These are phyloP conservation scores for Botryotinia convoluta DNA, from an alignment of 2,329 filamentous ascomycete species.

Conservation along the genomic window DNA sequence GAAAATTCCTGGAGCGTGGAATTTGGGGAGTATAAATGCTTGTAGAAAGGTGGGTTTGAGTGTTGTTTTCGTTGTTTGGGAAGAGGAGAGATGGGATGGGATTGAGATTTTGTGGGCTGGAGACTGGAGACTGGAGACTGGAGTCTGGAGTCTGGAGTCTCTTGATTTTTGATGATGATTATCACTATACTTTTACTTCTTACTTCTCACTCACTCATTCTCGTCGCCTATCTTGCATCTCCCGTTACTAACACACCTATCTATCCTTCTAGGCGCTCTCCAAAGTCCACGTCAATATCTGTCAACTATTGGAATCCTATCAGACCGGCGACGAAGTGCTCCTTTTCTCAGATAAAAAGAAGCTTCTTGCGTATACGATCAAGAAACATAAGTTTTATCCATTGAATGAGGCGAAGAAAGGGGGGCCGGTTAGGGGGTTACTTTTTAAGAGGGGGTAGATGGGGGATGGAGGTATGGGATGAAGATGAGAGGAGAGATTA, in stretches of 20 bases:
- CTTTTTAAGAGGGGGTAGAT: neutral
- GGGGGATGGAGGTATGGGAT: neutral
- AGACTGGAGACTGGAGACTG: neutral
- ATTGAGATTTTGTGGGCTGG: neutral
- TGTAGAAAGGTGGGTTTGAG: slow-evolving; percentile 2
- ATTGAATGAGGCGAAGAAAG: neutral
- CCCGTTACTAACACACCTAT: neutral
- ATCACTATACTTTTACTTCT: neutral
- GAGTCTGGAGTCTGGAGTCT: too few relatives aligned
- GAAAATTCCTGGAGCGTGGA: neutral
- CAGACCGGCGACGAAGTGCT: neutral
- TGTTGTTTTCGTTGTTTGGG: neutral
- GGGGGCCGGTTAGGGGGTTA: neutral
- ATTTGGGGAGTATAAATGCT: neutral
- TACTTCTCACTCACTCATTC: neutral
- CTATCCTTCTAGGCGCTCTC: neutral
- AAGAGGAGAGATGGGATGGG: neutral
- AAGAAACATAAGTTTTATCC: neutral
- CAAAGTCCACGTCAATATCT: slow-evolving; percentile 6
- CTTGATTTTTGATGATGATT: neutral
- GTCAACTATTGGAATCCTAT: neutral
- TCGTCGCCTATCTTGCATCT: neutral
- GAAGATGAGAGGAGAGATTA: neutral
- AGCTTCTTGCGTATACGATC: neutral
- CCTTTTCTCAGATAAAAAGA: too few relatives aligned